Evolutionary conservation across 2,329 filamentous ascomycete genomes (phyloP).

Genomic region (Piedraia hortae): DNA sequence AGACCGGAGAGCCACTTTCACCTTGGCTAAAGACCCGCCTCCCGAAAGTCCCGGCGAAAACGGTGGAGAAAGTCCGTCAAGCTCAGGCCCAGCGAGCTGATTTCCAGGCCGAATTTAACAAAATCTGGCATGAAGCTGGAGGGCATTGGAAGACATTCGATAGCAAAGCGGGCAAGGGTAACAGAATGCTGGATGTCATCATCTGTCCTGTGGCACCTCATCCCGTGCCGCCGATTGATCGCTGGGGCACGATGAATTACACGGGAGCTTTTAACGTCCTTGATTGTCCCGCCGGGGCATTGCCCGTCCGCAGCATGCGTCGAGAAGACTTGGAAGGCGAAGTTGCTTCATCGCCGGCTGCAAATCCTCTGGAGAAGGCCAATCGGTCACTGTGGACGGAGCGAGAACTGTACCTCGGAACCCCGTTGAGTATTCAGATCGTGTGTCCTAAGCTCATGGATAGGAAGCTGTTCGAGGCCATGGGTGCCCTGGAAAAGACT

Average conservation of each 20-base stretch:
- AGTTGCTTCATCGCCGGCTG: slow-evolving; percentile 13
- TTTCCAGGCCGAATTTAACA: slow-evolving; percentile 27
- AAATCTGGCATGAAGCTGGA: slow-evolving; percentile 25
- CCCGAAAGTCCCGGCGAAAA: slow-evolving; percentile 20
- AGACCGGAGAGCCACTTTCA: slow-evolving; percentile 28
- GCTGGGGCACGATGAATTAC: slow-evolving; percentile 34
- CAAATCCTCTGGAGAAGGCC: slow-evolving; percentile 31
- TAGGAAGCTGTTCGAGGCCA: slow-evolving; percentile 23
- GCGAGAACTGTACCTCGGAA: slow-evolving; percentile 25
- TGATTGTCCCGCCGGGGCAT: slow-evolving; percentile 30
- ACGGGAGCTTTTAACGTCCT: slow-evolving; percentile 33
- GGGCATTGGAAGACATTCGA: slow-evolving; percentile 9
- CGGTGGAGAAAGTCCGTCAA: slow-evolving; percentile 21
- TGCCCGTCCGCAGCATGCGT: slow-evolving; percentile 26
- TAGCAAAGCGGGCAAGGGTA: slow-evolving; percentile 2
- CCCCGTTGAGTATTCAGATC: slow-evolving; percentile 28
- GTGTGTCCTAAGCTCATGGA: slow-evolving; percentile 28
- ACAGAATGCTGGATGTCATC: slow-evolving; percentile 26
- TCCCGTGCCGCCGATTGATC: slow-evolving; percentile 32
- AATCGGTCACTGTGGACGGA: slow-evolving; percentile 32
- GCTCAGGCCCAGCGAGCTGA: slow-evolving; percentile 25
- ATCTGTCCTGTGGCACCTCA: slow-evolving; percentile 37
- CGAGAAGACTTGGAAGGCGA: slow-evolving; percentile 24
- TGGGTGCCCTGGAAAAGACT: slow-evolving; percentile 25
- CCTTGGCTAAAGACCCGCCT: slow-evolving; percentile 30